Conservation (phyloP, 2,329 filamentous ascomycete species). For the Exutisphaerella laricina region DNA sequence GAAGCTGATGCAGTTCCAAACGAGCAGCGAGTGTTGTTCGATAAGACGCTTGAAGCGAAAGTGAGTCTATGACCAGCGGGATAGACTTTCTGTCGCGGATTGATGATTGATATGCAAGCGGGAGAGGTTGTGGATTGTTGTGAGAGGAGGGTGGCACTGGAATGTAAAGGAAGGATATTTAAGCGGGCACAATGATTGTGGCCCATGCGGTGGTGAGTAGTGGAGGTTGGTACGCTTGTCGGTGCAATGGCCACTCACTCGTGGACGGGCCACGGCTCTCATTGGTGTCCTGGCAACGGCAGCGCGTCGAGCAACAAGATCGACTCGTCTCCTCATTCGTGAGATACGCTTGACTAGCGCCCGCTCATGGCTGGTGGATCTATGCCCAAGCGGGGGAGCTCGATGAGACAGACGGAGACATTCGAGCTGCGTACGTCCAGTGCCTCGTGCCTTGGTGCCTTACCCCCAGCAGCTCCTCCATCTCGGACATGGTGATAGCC, state of each 20-base stretch:
- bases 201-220: constrained; percentile 12
- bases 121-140: constrained; percentile 19
- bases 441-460: too few species aligned
- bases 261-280: constrained; percentile 2
- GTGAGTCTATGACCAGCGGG: constrained; percentile 25
- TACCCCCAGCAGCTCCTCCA: background rate
- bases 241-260: background rate
- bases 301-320: background rate
- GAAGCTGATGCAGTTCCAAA: constrained; percentile 12
- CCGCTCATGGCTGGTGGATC: background rate
- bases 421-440: too few species aligned
- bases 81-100: constrained; percentile 18
- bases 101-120: constrained; percentile 14
- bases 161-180: constrained; percentile 23
- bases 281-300: constrained; percentile 12
- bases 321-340: constrained; percentile 8
- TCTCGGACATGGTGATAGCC: background rate
- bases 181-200: constrained; percentile 11
- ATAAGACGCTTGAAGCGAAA: constrained; percentile 25
- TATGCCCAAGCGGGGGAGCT: background rate
- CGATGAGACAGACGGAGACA: too few species aligned
- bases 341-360: constrained; percentile 4
- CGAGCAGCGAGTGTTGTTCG: constrained; percentile 17
- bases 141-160: constrained; percentile 12
- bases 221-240: constrained; percentile 14